These are phyloP conservation scores for Vickermania ingenoplastis DNA, from an alignment of 208 protist species.

Conservation along the genomic window DNA sequence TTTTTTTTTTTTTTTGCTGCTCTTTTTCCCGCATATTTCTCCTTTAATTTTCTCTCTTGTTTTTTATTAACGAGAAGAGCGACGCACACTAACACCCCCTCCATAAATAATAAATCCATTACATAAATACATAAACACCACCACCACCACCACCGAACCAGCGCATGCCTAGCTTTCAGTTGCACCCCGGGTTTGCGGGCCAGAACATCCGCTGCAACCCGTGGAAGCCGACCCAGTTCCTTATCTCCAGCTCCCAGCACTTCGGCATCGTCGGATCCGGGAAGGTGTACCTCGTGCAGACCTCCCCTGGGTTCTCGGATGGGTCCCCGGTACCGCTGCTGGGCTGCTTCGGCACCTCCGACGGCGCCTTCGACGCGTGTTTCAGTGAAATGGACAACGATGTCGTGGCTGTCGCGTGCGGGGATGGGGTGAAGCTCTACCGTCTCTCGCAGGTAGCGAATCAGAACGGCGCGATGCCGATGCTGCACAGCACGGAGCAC, in stretches of 20 bases:
- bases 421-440: constrained; percentile 85
- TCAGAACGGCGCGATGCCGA: constrained; percentile 60
- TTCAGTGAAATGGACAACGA: constrained; percentile 77
- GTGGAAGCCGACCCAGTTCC: constrained; percentile 70
- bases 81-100: constrained; percentile 1
- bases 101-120: not conserved
- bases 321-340: constrained; percentile 46
- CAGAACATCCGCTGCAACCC: constrained; percentile 78
- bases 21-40: too few relatives aligned
- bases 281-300: constrained; percentile 86
- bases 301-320: constrained; percentile 31
- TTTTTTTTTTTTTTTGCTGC: too few relatives aligned
- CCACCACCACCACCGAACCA: not conserved
- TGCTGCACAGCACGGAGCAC: constrained; percentile 69
- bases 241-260: constrained; percentile 67
- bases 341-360: constrained; percentile 75
- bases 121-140: not conserved
- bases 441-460: constrained; percentile 61
- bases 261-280: constrained; percentile 80
- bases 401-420: constrained; percentile 71
- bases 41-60: constrained; percentile 1
- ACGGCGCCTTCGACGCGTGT: constrained; percentile 79
- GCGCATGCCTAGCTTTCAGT: constrained; percentile 76
- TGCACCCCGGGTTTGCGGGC: constrained; percentile 79
- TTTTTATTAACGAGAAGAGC: constrained; percentile 1